These are phyloP conservation scores for Myriangium duriaei DNA, from an alignment of 2,329 filamentous ascomycete species.

Conservation along the genomic window DNA sequence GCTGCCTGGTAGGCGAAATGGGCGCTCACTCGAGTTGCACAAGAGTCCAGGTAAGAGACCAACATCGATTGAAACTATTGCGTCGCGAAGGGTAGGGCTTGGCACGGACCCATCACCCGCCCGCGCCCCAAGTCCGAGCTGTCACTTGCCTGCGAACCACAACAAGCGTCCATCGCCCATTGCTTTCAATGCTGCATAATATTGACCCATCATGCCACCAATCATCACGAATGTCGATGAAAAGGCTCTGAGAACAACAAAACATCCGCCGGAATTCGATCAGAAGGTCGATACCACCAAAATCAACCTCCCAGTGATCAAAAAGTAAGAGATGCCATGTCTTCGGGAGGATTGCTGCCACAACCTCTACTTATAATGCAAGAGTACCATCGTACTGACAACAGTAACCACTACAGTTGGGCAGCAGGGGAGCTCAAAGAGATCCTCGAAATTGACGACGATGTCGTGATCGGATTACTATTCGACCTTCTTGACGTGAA, in stretches of 20 bases:
- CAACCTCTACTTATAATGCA: no score
- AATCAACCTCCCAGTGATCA: constrained; percentile 95
- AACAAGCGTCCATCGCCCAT: no score
- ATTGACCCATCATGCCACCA: constrained; percentile 10
- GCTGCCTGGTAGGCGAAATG: no score
- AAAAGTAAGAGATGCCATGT: constrained; percentile 56
- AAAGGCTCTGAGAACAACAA: constrained; percentile 80
- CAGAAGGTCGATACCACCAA: constrained; percentile 96
- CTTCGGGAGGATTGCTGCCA: no score
- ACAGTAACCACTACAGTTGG: constrained; percentile 50
- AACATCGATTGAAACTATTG: no score
- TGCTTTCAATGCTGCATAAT: background rate
- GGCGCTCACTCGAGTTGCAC: no score
- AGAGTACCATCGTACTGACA: background rate
- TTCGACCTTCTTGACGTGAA: constrained; percentile 59
- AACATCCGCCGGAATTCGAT: constrained; percentile 86
- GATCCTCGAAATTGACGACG: constrained; percentile 85
- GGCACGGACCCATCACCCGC: no score
- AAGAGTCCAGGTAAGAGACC: no score
- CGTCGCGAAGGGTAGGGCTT: no score
- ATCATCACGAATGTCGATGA: constrained; percentile 64
- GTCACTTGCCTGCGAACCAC: no score
- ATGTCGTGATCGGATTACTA: constrained; percentile 82
- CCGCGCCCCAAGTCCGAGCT: no score
- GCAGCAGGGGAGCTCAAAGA: constrained; percentile 78